Base-by-base conservation (phyloP, 129 eudicot species). In the Tagetes erecta region DNA sequence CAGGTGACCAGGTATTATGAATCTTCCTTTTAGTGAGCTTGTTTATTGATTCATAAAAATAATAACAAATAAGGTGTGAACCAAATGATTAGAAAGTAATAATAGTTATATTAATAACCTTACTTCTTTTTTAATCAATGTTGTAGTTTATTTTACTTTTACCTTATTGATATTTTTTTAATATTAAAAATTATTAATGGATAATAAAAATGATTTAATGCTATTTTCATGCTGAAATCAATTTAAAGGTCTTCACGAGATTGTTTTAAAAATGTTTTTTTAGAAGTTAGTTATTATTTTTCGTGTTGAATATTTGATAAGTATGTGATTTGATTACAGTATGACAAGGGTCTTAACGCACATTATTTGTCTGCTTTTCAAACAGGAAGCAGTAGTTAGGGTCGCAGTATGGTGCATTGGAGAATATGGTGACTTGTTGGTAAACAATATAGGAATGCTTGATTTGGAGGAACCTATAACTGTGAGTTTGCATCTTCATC, bases 381-480 rank as follows among this genome's bases (percentile, higher is more conserved):
- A 64, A 78, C 81, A 95, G 99, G 99, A 88, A 91, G 86, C 89
- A 63, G 92, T 91, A 73, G 88, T 88, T 71, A 88, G 92, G 80
- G 97, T 95, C 68, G 94, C 96, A 5, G 90, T 95, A 57, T 95
- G 97, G 99, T 95, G 99, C 83, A 91, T 91, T 51, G 99, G 99
- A 47, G 99, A 95, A 87, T 95, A 91, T 57, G 97, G 97, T 81
- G 99, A 95, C 45, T 86, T 95, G 90, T 84, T 95, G 90, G 87
- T 95, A 62, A 82, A 86, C 83, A 87, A 81, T 79, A 80, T 73
- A 68, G 96, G 99, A 69, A 68, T 83, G 89, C 92, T 95, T 72
- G 92, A 81, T 80, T 68, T 82, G 8, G 97, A 95, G 87, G 97
- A 95, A 72, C 99, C 96, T 64, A 80, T 88, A 75, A 88, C 90